Evolutionary conservation across 148 eudicot species (phyloP), one percentile per base, ranked within the genome.

Genomic region (Rhododendron ferrugineum): DNA sequence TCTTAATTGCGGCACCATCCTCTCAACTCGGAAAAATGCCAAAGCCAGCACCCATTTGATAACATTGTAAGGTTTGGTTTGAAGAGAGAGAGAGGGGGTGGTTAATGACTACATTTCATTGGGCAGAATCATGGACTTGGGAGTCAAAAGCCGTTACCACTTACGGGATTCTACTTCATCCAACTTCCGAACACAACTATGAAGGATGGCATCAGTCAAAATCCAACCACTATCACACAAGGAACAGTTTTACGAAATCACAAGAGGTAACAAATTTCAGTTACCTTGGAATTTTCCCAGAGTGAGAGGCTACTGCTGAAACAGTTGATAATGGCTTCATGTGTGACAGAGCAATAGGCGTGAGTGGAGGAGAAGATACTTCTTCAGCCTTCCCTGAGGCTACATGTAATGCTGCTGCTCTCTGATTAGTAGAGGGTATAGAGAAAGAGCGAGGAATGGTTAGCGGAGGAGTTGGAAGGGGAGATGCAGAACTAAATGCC

Each of bases 391-490:
- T 91, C 56, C 82, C 89, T 86, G 90, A 87, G 81, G 92, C 37
- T 44, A 83, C 86, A 81, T 87, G 86, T 76, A 88, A 86, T 26
- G 93, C 82, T 75, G 82, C 88, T 34, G 92, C 85, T 92, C 94
- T 94, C 85, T 93, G 92, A 88, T 89, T 88, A 56, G 93, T 91
- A 20, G 97, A 93, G 68, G 97, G 99, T 86, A 94, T 95, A 47
- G 99, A 97, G 86, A 92, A 93, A 88, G 96, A 94, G 68, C 97
- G 88, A 85, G 95, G 88, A 85, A 94, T 91, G 56, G 95, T 90
- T 74, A 90, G 83, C 13, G 95, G 97, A 70, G 99, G 99, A 72
- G 88, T 76, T 37, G 97, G 96, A 88, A 97, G 94, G 34, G 93
- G 95, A 79, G 97, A 90, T 77, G 93, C 93, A 74, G 85, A 72